Evolutionary conservation across 2,329 filamentous ascomycete species (phyloP), one percentile per base, ranked within the genome.

Genomic region (Fusarium algeriense): DNA sequence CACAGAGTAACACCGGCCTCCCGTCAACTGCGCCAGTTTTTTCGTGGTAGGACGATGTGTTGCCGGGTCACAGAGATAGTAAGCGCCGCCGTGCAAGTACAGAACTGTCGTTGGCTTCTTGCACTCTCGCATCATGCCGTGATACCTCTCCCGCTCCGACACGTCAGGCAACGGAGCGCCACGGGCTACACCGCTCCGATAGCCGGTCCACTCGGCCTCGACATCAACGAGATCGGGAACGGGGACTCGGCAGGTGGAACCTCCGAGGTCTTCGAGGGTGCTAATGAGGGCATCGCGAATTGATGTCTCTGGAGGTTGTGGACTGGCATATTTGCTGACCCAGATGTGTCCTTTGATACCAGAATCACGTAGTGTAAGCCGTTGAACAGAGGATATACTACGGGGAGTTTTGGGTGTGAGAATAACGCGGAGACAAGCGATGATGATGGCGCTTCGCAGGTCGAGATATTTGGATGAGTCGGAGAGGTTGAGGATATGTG

Each of bases 301-400:
- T 44, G 84, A 87, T 75, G 77, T 85, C 78, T 84, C 88, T 62
- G 88, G 83, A 1, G 91, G 92, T 5, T 83, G 82, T 0, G 89
- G 87, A 19, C 93, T 83, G 1, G 86, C 88, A 44, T 92, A 90
- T 59, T 89, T 92, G 75, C 90, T 91, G 28, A 97, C 86, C 95
- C 95, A 98, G 71, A 96, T 89, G 46, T 88, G 88, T 6, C 94
- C 94, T 78, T 93, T 94, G 77, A 97, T 84, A 1, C 89, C 90
- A 0, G 87, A 87, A 58, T 92, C 91, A 62, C 85, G 88, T 46
- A 88, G 81, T 2, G 88, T 87, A n/a, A 88, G 74, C 44, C 81
- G 83, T 80, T 98, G 95, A 10, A 87, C 81, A 66, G 89, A 86
- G 1, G 86, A 83, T 28, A 97, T 81, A 30, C 89, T 84, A 14